These are phyloP conservation scores for Xanthoparmelia taractica DNA, from an alignment of 495 filamentous ascomycete species.

Conservation along the genomic window DNA sequence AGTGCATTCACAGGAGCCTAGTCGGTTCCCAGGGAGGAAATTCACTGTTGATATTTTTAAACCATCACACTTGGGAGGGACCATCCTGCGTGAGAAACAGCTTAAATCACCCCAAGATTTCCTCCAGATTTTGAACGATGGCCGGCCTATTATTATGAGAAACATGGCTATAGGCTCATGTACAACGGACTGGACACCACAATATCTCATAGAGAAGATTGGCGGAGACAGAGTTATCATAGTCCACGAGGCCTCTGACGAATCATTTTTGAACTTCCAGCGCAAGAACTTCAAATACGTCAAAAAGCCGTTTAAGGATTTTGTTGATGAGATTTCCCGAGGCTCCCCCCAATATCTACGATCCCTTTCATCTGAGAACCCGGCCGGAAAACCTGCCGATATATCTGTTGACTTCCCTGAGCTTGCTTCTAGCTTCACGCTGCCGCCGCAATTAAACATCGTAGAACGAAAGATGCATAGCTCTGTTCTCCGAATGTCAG, in stretches of 20 bases:
- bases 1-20: background rate
- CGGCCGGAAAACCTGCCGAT: constrained; percentile 58
- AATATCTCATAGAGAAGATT: constrained; percentile 58
- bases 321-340: constrained; percentile 52
- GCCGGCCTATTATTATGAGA: constrained; percentile 60
- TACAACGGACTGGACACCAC: constrained; percentile 56
- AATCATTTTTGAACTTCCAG: constrained; percentile 65
- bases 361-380: constrained; percentile 59
- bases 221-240: constrained; percentile 60
- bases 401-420: constrained; percentile 63
- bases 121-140: constrained; percentile 45
- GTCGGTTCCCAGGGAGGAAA: background rate
- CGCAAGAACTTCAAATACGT: constrained; percentile 74
- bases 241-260: constrained; percentile 56
- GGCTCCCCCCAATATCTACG: constrained; percentile 69
- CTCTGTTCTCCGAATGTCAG: constrained; percentile 71
- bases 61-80: constrained; percentile 27
- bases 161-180: constrained; percentile 60
- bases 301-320: constrained; percentile 59
- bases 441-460: constrained; percentile 56
- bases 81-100: background rate
- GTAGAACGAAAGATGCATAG: constrained; percentile 61
- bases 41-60: background rate
- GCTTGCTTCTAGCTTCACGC: constrained; percentile 59
- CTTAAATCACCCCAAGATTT: constrained; percentile 51